Conservation (phyloP, 768 basidiomycete species). For the Boletus eberwhitei region DNA sequence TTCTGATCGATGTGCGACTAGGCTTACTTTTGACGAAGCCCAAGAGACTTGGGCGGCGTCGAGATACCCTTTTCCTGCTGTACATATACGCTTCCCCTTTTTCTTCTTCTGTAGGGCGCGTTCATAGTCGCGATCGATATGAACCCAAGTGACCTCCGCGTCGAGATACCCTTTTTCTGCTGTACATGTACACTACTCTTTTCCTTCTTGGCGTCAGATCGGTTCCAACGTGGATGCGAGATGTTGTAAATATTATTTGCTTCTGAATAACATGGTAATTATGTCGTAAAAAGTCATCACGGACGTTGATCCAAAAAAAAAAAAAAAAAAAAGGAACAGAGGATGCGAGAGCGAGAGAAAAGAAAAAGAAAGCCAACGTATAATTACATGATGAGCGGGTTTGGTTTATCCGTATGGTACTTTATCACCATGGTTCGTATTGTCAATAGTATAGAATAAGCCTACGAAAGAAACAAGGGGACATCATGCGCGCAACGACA, state of each 20-base stretch:
- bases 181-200: background rate
- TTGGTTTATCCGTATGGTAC: conserved; percentile 25
- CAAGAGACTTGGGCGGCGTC: background rate
- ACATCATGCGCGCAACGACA: conserved; percentile 17
- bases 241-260: conserved; percentile 15
- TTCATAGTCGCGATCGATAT: too few species aligned
- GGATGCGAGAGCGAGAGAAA: background rate
- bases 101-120: background rate
- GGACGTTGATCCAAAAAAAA: conserved; percentile 4
- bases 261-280: conserved; percentile 21
- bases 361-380: conserved; percentile 8
- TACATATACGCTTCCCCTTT: background rate
- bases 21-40: background rate
- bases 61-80: background rate
- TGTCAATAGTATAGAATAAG: conserved; percentile 36
- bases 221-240: background rate
- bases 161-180: background rate
- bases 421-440: conserved; percentile 18
- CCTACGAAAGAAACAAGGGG: conserved; percentile 19
- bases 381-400: conserved; percentile 27
- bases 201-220: background rate
- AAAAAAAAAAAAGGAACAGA: background rate
- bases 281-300: conserved; percentile 28
- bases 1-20: background rate
- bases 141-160: background rate